Evolutionary conservation across 2,329 filamentous ascomycete species (phyloP).

Genomic region (Conoideocrella luteorostrata): DNA sequence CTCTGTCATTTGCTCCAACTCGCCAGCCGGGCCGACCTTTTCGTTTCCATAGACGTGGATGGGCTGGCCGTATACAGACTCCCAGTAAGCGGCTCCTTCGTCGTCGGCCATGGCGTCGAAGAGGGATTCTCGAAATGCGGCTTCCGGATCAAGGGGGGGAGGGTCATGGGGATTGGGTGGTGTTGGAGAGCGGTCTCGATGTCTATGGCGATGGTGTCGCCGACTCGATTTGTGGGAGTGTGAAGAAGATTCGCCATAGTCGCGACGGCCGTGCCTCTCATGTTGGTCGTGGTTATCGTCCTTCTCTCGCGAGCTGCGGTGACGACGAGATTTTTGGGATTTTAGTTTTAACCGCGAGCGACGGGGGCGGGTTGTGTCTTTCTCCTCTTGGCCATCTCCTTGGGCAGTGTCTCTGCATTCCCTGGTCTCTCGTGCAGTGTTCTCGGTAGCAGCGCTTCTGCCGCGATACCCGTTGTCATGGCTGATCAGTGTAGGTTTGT

Average conservation of each 20-base stretch:
- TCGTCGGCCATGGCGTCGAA: constrained; percentile 97
- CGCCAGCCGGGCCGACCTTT: constrained; percentile 36
- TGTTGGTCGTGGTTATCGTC: constrained; percentile 1
- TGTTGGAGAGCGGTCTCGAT: constrained; percentile 36
- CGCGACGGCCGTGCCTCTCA: constrained; percentile 5
- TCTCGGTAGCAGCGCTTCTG: not conserved
- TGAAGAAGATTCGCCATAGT: constrained; percentile 17
- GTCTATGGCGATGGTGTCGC: constrained; percentile 22
- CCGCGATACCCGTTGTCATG: constrained; percentile 6
- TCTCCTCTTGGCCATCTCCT: not conserved
- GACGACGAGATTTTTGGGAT: constrained; percentile 5
- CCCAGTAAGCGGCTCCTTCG: constrained; percentile 92
- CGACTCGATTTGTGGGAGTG: constrained; percentile 15
- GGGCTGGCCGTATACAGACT: constrained; percentile 91
- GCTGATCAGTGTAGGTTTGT: not conserved
- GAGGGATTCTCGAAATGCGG: constrained; percentile 84
- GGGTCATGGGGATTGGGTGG: constrained; percentile 41
- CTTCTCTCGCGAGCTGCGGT: not conserved
- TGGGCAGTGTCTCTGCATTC: not conserved
- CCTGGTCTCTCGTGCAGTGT: too few relatives aligned
- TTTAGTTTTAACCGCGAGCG: constrained; percentile 9
- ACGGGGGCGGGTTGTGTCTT: not conserved
- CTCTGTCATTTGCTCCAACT: constrained; percentile 81
- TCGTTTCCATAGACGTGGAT: constrained; percentile 69
- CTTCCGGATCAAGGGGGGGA: constrained; percentile 55